Evolutionary conservation across 129 eudicot species (phyloP).

Genomic region (Chrysanthemum seticuspe): DNA sequence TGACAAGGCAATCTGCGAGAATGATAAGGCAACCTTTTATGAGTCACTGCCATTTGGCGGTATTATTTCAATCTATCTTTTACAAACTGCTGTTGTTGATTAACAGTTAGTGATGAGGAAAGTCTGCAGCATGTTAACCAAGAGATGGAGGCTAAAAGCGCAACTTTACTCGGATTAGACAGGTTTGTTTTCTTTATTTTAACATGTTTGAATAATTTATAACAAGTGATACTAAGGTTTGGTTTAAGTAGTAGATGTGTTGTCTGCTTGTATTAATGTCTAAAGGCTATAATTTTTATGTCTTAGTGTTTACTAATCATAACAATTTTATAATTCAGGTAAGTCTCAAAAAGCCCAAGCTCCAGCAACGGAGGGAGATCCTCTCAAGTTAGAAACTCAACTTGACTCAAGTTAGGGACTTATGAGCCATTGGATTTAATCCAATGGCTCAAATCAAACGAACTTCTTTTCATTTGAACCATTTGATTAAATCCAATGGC

Average conservation of each 20-base stretch:
- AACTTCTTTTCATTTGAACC: no score
- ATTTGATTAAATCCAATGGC: no score
- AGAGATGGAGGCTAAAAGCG: conserved; percentile 87
- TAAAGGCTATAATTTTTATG: neutral
- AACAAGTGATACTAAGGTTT: conserved; percentile 1
- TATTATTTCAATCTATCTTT: conserved; percentile 19
- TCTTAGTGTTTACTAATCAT: neutral
- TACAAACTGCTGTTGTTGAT: conserved; percentile 42
- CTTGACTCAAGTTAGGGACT: no score
- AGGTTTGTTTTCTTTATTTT: conserved; percentile 41
- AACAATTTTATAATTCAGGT: conserved; percentile 4
- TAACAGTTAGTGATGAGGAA: conserved; percentile 89
- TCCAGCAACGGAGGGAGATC: no score
- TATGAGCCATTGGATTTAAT: no score
- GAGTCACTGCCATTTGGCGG: conserved; percentile 20
- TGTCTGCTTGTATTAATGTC: neutral
- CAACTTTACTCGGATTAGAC: conserved; percentile 68
- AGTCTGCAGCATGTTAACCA: conserved; percentile 88
- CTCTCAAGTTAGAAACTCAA: no score
- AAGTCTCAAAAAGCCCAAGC: conserved; percentile 65
- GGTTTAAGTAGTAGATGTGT: conserved; percentile 1
- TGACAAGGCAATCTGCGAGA: conserved; percentile 38
- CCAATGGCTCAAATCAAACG: no score
- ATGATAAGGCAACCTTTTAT: conserved; percentile 22
- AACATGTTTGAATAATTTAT: neutral